phyloP scores from a whole-genome alignment of 805 yeast species.

The Schwanniomyces polymorphus region DNA sequence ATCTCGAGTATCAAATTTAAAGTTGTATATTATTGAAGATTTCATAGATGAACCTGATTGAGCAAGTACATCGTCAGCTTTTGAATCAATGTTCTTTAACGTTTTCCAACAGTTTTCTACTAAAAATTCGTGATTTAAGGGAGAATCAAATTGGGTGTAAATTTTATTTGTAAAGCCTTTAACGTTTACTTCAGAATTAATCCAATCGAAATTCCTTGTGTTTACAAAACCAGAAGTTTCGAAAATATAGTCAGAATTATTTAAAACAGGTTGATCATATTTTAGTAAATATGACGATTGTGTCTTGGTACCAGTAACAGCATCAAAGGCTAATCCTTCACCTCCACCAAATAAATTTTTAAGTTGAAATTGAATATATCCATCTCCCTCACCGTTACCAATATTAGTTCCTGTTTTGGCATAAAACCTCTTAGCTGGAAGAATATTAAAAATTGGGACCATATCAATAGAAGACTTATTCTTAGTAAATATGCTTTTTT shows the following conservation, averaged over 20 bases:
- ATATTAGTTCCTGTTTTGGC: constrained; percentile 94
- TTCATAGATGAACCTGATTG: constrained; percentile 50
- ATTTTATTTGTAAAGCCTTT: constrained; percentile 45
- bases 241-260: constrained; percentile 38
- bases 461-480: constrained; percentile 21
- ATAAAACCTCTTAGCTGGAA: constrained; percentile 67
- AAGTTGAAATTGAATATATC: constrained; percentile 73
- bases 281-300: constrained; percentile 50
- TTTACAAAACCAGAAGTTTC: constrained; percentile 44
- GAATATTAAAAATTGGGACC: constrained; percentile 36
- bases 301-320: constrained; percentile 50
- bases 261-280: constrained; percentile 45
- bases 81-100: constrained; percentile 28
- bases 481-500: constrained; percentile 20
- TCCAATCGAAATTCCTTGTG: constrained; percentile 48
- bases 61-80: constrained; percentile 27
- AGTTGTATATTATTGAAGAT: constrained; percentile 40
- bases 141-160: constrained; percentile 30
- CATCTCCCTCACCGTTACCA: constrained; percentile 97
- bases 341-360: constrained; percentile 60
- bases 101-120: constrained; percentile 44
- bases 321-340: constrained; percentile 51
- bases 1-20: constrained; percentile 46
- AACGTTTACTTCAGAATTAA: constrained; percentile 44
- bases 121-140: constrained; percentile 49